These are phyloP conservation scores for Cajanus cajan DNA, from an alignment of 306 rosid species.

Conservation along the genomic window DNA sequence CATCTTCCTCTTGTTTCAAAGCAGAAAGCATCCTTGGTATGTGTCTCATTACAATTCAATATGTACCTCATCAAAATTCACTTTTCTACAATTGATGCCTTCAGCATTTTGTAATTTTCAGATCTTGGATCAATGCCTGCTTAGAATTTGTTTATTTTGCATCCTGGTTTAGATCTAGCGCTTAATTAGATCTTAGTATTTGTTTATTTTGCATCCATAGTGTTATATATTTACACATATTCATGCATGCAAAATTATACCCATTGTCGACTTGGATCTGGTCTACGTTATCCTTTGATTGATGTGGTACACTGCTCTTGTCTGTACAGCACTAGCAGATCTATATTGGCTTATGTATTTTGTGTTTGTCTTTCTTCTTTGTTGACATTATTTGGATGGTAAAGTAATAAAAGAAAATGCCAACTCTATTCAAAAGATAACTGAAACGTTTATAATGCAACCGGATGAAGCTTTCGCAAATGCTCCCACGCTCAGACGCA, in stretches of 20 bases:
- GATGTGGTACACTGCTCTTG: neutral
- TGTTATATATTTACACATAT: too few relatives aligned
- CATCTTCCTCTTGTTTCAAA: neutral
- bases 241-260: neutral
- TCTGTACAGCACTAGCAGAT: constrained; percentile 8
- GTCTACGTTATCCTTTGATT: neutral
- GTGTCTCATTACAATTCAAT: too few relatives aligned
- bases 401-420: neutral
- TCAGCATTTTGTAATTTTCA: neutral
- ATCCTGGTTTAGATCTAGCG: constrained; percentile 12
- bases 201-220: too few relatives aligned
- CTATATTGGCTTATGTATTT: neutral
- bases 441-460: neutral
- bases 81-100: neutral
- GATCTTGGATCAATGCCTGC: constrained; percentile 28
- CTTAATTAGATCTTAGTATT: too few relatives aligned
- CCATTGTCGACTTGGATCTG: neutral
- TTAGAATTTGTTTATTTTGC: neutral
- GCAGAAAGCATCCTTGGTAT: constrained; percentile 14
- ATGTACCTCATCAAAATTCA: neutral
- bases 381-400: neutral
- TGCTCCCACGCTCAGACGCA: neutral
- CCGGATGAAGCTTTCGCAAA: neutral
- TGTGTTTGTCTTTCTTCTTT: neutral
- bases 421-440: neutral